A percentile compares a stretch with the other conserved stretches of the same genome.
Conservation (phyloP, 768 basidiomycete species). For the Hirschioporus abietinus region DNA sequence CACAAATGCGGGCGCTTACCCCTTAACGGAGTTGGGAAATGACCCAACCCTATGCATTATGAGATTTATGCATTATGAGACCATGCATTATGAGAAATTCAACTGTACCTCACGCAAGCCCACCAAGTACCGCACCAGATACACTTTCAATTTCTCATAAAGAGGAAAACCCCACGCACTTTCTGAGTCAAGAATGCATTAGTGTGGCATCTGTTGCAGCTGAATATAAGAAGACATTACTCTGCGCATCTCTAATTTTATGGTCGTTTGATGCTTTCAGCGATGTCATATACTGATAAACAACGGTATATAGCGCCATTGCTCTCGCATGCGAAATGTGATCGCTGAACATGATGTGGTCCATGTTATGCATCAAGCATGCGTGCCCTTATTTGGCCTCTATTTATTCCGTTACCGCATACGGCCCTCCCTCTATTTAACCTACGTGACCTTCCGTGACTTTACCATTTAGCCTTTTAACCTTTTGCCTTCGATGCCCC, state of each 20-base stretch:
- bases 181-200: slow-evolving; percentile 6
- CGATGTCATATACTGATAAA: slow-evolving; percentile 97
- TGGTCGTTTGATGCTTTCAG: slow-evolving; percentile 37
- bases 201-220: neutral
- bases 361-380: too few relatives aligned
- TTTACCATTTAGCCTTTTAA: too few relatives aligned
- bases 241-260: slow-evolving; percentile 16
- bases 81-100: too few relatives aligned
- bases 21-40: neutral
- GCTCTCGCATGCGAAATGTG: slow-evolving; percentile 88
- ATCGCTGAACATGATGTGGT: slow-evolving; percentile 89
- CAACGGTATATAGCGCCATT: slow-evolving; percentile 84
- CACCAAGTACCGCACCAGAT: slow-evolving; percentile 81
- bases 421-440: too few relatives aligned
- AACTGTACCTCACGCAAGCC: slow-evolving; percentile 41
- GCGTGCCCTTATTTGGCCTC: too few relatives aligned
- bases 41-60: slow-evolving; percentile 3
- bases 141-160: slow-evolving; percentile 90
- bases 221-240: slow-evolving; percentile 6
- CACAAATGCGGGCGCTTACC: too few relatives aligned
- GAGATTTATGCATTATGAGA: slow-evolving; percentile 5
- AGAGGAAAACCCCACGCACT: slow-evolving; percentile 43
- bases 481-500: too few relatives aligned
- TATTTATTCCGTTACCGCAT: too few relatives aligned
- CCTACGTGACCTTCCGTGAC: too few relatives aligned